Base-by-base conservation (phyloP, 345 rosid genomes). In the Abelmoschus esculentus region DNA sequence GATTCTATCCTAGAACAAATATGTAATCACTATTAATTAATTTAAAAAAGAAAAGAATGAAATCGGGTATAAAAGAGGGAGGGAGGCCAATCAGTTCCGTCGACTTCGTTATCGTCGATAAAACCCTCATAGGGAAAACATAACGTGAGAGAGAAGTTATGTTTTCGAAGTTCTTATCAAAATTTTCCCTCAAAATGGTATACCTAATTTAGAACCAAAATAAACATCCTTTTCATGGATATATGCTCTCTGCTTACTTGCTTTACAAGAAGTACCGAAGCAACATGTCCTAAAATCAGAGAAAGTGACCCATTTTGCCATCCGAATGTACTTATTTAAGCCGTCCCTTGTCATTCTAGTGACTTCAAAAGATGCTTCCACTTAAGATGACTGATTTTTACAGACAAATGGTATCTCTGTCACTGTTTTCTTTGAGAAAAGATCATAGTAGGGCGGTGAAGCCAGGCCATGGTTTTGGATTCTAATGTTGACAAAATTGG, bases 361-460 rank as follows among this genome's bases (percentile, higher is more conserved):
- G 19, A 46, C 15, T 61, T 38, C 10, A 34, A 61, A 47, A 34
- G 65, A 34, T 61, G 65, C 64, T 60, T 60, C n/a, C 9, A 38
- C 61, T 61, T 32, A 34, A 61, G 22, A 32, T 61, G 11, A 36
- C 26, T 61, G 11, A 17, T 32, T 61, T 34, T 61, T 3, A n/a
- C 44, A 61, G 46, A 61, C 26, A 61, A n/a, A 34, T n/a, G 46
- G 64, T 7, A 5, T 58, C 18, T 58, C 17, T 29, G 12, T 58
- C 13, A 8, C 11, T 54, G 12, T 29, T 29, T 58, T 58, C 1
- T 36, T 38, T 38, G 7, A 38, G 42, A 38, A 38, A 38, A 38
- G 42, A 38, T 38, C 42, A 38, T 17, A 44, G 29, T 66, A 66
- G 56, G 69, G 12, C 69, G 40, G 38, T 66, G 69, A 53, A 58